These are phyloP conservation scores for Nigrograna mackinnonii DNA, from an alignment of 2,329 filamentous ascomycete genomes.

Conservation along the genomic window DNA sequence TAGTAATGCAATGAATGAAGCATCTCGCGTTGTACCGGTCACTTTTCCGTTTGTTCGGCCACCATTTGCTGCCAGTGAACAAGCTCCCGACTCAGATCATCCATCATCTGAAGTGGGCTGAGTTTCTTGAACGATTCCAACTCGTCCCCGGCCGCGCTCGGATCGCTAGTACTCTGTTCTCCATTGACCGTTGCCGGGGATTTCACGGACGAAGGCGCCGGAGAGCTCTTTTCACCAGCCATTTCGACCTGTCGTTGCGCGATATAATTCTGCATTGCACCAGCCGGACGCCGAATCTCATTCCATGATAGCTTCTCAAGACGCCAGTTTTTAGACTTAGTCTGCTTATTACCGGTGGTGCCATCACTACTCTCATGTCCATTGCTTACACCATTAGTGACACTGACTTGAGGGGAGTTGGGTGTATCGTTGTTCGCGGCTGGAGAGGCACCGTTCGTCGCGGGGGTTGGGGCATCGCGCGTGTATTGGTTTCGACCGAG, in stretches of 20 bases:
- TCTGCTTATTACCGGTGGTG: constrained; percentile 60
- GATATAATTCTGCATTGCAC: constrained; percentile 87
- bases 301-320: constrained; percentile 72
- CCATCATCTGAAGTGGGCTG: constrained; percentile 88
- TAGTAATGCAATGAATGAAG: too few relatives aligned
- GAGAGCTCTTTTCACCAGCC: constrained; percentile 59
- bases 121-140: constrained; percentile 67
- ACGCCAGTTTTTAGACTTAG: constrained; percentile 62
- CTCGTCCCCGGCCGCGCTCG: constrained; percentile 50
- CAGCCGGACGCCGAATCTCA: constrained; percentile 84
- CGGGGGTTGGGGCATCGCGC: constrained; percentile 31
- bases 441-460: constrained; percentile 37
- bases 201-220: constrained; percentile 30
- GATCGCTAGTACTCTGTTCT: constrained; percentile 17
- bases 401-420: constrained; percentile 33
- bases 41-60: constrained; percentile 32
- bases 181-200: constrained; percentile 23
- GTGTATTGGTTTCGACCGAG: constrained; percentile 45
- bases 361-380: constrained; percentile 57
- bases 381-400: constrained; percentile 36
- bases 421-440: constrained; percentile 25
- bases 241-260: constrained; percentile 86
- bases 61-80: constrained; percentile 77
- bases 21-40: too few relatives aligned
- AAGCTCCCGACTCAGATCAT: constrained; percentile 76